phyloP scores from a whole-genome alignment of 371 early-diverging fungal genomes.

The Apophysomyces variabilis region DNA sequence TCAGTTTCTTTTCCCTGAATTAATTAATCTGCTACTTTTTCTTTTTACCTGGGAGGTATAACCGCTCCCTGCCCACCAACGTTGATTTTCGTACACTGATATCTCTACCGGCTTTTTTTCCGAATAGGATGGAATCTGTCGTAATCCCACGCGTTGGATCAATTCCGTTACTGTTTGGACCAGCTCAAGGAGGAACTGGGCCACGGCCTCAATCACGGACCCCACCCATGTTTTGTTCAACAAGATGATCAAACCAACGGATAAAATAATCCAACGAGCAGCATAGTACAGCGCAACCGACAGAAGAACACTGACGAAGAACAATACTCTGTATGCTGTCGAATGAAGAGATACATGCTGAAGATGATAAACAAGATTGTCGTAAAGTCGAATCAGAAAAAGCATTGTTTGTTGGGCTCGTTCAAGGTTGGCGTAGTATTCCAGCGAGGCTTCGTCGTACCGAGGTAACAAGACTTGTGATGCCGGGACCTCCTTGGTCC shows the following conservation, averaged over 20 bases:
- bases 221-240: slow-evolving; percentile 29
- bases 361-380: slow-evolving; percentile 43
- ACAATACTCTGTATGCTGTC: slow-evolving; percentile 25
- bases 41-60: slow-evolving; percentile 23
- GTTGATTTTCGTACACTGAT: slow-evolving; percentile 36
- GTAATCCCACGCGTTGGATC: neutral
- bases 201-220: slow-evolving; percentile 14
- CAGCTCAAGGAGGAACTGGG: neutral
- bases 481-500: slow-evolving; percentile 22
- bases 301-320: neutral
- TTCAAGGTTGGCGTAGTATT: slow-evolving; percentile 43
- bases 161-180: slow-evolving; percentile 14
- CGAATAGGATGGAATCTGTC: neutral
- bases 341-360: slow-evolving; percentile 28
- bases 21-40: too few species aligned
- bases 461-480: slow-evolving; percentile 39
- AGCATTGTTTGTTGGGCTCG: slow-evolving; percentile 39
- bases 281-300: slow-evolving; percentile 13
- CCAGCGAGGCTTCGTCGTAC: slow-evolving; percentile 40
- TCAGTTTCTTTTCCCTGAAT: too few species aligned
- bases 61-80: slow-evolving; percentile 29
- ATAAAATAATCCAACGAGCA: slow-evolving; percentile 23
- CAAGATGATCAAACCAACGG: slow-evolving; percentile 20
- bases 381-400: slow-evolving; percentile 41
- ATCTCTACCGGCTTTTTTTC: slow-evolving; percentile 19